Base-by-base conservation (phyloP, 441 rosid genomes). In the Lagerstroemia fauriei region DNA sequence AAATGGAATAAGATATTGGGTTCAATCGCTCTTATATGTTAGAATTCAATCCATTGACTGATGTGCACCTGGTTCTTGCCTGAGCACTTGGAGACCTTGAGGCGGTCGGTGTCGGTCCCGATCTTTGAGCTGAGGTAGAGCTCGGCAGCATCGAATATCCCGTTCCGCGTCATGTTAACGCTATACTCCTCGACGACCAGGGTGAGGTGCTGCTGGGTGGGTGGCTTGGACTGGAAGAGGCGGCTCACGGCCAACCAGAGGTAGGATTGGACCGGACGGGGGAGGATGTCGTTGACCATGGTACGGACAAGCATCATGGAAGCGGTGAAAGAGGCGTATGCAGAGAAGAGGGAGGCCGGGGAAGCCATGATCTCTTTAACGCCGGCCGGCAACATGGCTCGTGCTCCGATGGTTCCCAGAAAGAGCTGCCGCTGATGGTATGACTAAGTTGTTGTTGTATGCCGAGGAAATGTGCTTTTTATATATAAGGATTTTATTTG, bases 241-340 rank as follows among this genome's bases (percentile, higher is more conserved):
- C 77, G 68, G 50, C 75, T 80, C 31, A 88, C 24, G 3, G 83
- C 25, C 6, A 59, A 46, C 50, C 50, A 70, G 41, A 93, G 78
- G 78, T 87, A 89, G 0, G 83, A 29, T 27, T 80, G 87, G 79
- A 90, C 77, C 41, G 83, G 82, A 0, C 5, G 53, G 17, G 93
- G 95, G 10, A 91, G 78, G 66, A 91, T 73, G 7, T 91, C 92
- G 29, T 90, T 61, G 51, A 85, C 79, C 85, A 91, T 81, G 32
- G 96, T 88, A 17, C 89, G 85, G 34, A 89, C 59, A 57, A 93
- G 86, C 93, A 91, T 86, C 59, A 70, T 38, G 75, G 89, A 85
- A 0, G 90, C 91, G 18, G 92, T 86, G 5, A 91, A 61, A 11
- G 92, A 87, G 63, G 93, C 91, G 81, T 89, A 91, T 0, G 92